Percentiles rank a stretch among this genome's conserved stretches.
Evolutionary conservation across 139 green algal genomes (phyloP).

Genomic region (Chlorella sp.): DNA sequence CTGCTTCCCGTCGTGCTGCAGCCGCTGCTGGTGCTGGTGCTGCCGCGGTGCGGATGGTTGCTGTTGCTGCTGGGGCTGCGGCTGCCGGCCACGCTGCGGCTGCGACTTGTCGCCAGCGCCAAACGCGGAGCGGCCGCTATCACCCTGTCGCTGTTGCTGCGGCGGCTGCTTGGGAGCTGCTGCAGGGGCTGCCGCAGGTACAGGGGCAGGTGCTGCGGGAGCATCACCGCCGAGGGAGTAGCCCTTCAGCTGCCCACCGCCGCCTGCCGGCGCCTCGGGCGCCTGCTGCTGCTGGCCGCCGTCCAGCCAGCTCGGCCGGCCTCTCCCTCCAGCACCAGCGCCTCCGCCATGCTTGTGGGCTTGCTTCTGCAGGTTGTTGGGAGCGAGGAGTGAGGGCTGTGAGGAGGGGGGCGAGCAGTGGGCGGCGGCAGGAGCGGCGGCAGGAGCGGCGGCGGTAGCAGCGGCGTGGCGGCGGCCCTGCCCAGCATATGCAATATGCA

Average conservation of each 20-base stretch:
- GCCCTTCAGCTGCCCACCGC: constrained; percentile 24
- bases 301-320: background rate
- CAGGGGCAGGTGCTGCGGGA: background rate
- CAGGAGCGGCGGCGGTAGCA: background rate
- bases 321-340: too few relatives aligned
- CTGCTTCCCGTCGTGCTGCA: background rate
- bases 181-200: background rate
- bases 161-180: background rate
- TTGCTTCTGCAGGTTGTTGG: background rate
- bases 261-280: background rate
- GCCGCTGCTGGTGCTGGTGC: background rate
- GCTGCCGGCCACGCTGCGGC: background rate
- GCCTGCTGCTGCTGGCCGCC: background rate
- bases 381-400: background rate
- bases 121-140: background rate
- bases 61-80: background rate
- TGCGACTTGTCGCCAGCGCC: background rate
- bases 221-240: constrained; percentile 14
- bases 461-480: background rate
- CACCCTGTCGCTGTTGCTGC: background rate
- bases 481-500: background rate
- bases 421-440: background rate
- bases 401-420: background rate
- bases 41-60: background rate
- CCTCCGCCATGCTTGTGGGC: background rate